Conservation (phyloP, 73 alveolate genomes). For the Paramecium caudatum region DNA sequence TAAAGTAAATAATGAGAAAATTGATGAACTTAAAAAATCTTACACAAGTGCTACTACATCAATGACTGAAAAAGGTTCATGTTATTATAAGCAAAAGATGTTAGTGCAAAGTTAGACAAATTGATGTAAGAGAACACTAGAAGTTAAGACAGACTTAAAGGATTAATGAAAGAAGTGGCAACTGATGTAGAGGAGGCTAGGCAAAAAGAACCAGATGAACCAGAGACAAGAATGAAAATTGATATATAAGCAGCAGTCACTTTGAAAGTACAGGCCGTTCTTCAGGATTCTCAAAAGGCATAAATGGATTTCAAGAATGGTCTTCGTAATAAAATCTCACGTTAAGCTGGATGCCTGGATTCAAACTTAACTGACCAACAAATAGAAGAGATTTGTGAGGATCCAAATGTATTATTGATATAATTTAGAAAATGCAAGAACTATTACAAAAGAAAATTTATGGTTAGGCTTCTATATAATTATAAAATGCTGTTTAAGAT, state of each 20-base stretch:
- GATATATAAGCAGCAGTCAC: constrained; percentile 29
- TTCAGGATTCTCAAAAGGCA: background rate
- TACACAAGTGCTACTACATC: constrained; percentile 23
- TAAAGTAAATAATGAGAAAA: background rate
- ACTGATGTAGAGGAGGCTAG: constrained; percentile 18
- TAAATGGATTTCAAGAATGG: background rate
- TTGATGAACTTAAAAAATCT: constrained; percentile 38
- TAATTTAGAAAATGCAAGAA: constrained; percentile 57
- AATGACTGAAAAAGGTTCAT: constrained; percentile 17
- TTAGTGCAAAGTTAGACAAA: background rate
- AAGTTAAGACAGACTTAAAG: background rate
- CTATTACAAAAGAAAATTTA: background rate
- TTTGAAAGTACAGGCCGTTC: background rate
- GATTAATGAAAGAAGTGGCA: constrained; percentile 22
- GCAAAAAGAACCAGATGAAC: constrained; percentile 42
- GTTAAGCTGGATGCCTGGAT: constrained; percentile 12
- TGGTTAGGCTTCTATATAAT: constrained; percentile 16
- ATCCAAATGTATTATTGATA: constrained; percentile 29
- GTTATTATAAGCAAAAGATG: background rate
- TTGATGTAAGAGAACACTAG: background rate
- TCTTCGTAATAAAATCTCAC: background rate
- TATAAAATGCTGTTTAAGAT: constrained; percentile 27
- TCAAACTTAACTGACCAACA: background rate
- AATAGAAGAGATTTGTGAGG: constrained; percentile 53
- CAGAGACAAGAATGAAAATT: constrained; percentile 68